Evolutionary conservation across 148 eudicot species (phyloP), one percentile per base, ranked within the genome.

Genomic region (Nyssa sinensis): DNA sequence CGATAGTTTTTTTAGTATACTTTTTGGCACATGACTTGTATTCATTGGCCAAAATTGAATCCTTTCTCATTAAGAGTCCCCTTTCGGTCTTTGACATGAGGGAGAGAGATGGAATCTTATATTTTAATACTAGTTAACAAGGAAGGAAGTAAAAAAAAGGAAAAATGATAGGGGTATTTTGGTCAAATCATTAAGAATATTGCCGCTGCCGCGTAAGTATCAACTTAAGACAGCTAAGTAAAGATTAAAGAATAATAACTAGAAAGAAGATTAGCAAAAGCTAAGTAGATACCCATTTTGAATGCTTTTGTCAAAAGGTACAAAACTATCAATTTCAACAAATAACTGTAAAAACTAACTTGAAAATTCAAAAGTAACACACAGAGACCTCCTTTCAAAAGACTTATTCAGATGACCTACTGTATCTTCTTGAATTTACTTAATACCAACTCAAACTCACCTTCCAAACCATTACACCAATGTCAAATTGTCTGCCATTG

Each of bases 391-490:
- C n/a, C 16, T 4, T 51, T 5, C 7, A 30, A 25, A 44, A 2
- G 58, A 67, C 55, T 39, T 7, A 39, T 39, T 39, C n/a, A 39
- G 11, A 39, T 39, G 44, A 39, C 0, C 11, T 39, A 7, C 11
- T 44, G 51, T n/a, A n/a, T n/a, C n/a, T n/a, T 0, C 51, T 11
- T 44, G 16, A 44, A 44, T 44, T 44, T 12, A 39, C 44, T 19
- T 44, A 19, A 55, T 17, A 16, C 4, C 66, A 44, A 23, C 24
- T 49, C 2, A 25, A 69, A 69, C 78, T 74, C 85, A 86, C 99
- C 99, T 93, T 96, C 98, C 98, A 96, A 23, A 96, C 86, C 81
- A 88, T 96, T 30, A 96, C 71, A 64, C 96, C 89, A 81, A 96
- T 88, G 77, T 96, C 99, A 68, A 75, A 96, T 80, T 96, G 99